These are phyloP conservation scores for Vitis labrusca DNA, from an alignment of 164 flowering plant genomes.

Conservation along the genomic window DNA sequence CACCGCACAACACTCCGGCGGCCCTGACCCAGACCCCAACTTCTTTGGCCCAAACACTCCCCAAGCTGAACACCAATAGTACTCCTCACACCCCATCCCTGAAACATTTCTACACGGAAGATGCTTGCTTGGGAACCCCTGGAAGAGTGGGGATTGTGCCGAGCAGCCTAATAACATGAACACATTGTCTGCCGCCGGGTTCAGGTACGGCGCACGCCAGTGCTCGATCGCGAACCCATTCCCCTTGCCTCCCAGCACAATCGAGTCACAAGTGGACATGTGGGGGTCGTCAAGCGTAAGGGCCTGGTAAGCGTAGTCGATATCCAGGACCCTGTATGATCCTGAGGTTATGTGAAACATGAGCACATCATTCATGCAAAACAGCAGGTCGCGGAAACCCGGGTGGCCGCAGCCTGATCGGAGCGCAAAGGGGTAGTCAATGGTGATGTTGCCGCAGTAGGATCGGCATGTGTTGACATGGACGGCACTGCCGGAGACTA, in stretches of 20 bases:
- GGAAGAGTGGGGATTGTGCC: constrained; percentile 73
- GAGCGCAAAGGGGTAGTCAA: constrained; percentile 79
- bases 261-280: constrained; percentile 70
- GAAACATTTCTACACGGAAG: constrained; percentile 82
- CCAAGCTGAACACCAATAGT: constrained; percentile 78
- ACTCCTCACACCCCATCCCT: constrained; percentile 92
- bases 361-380: constrained; percentile 81
- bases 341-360: constrained; percentile 90
- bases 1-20: constrained; percentile 79
- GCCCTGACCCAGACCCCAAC: constrained; percentile 47
- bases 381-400: constrained; percentile 69
- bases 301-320: constrained; percentile 77
- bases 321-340: constrained; percentile 78
- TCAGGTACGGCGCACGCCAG: constrained; percentile 63
- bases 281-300: constrained; percentile 77
- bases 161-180: constrained; percentile 88
- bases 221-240: constrained; percentile 78
- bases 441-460: constrained; percentile 79
- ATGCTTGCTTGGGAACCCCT: constrained; percentile 79
- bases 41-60: constrained; percentile 26
- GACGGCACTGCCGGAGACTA: constrained; percentile 11
- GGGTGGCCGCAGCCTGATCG: constrained; percentile 83
- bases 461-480: constrained; percentile 50
- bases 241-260: constrained; percentile 59
- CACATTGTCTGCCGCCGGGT: constrained; percentile 68